Evolutionary conservation across 257 asterid genomes (phyloP).

Genomic region (Solanum peruvianum): DNA sequence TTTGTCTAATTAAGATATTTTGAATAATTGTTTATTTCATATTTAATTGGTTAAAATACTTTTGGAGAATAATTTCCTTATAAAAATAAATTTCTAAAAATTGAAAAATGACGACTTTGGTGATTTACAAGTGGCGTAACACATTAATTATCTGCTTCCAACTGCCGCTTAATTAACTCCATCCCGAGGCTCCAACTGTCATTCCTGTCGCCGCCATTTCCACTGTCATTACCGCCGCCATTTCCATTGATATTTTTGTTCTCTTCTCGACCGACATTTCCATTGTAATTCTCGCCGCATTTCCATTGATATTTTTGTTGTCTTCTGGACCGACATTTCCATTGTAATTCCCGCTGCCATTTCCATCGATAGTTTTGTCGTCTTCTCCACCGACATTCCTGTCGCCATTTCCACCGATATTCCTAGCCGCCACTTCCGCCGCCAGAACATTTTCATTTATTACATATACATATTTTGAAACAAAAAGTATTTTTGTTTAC

Average conservation of each 20-base stretch:
- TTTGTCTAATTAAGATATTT: not conserved
- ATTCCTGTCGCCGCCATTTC: too few species aligned
- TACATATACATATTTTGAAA: too few species aligned
- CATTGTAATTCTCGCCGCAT: not conserved
- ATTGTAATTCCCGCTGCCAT: not conserved
- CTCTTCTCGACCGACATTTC: too few species aligned
- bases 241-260: too few species aligned
- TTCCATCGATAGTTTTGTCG: not conserved
- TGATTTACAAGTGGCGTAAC: not conserved
- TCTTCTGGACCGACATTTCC: not conserved
- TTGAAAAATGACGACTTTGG: not conserved
- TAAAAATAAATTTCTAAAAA: not conserved
- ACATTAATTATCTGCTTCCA: not conserved
- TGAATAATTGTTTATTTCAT: not conserved
- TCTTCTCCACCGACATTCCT: not conserved
- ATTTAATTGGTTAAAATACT: not conserved
- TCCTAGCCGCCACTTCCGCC: not conserved
- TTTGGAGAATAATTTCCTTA: not conserved
- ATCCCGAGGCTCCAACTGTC: not conserved
- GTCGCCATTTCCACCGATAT: not conserved
- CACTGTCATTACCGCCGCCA: not conserved
- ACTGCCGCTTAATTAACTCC: not conserved
- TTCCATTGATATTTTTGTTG: not conserved
- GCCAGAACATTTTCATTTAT: not conserved
- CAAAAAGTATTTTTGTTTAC: not conserved